Evolutionary conservation across 2,329 filamentous ascomycete genomes (phyloP).

Genomic region (Talaromyces islandicus): DNA sequence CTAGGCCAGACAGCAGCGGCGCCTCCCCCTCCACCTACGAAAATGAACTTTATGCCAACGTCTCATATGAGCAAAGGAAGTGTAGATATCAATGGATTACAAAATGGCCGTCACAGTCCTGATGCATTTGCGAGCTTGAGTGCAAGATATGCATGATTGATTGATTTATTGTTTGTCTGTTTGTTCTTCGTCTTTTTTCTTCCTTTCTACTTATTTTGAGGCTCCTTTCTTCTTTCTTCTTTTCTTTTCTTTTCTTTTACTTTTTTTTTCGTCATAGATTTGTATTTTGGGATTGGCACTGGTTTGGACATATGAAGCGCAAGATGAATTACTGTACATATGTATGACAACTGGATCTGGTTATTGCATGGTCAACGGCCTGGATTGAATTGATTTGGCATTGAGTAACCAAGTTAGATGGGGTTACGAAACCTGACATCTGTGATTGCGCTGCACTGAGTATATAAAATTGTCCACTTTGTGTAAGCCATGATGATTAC

Average conservation of each 20-base stretch:
- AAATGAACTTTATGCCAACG: slow-evolving; percentile 13
- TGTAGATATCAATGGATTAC: slow-evolving; percentile 41
- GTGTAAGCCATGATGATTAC: background rate
- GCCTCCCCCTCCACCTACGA: slow-evolving; percentile 10
- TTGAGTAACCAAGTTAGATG: background rate
- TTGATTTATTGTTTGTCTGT: slow-evolving; percentile 1
- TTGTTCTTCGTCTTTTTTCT: background rate
- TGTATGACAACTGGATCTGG: background rate
- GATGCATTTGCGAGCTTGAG: slow-evolving; percentile 47
- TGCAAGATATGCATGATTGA: slow-evolving; percentile 29
- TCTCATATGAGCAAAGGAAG: slow-evolving; percentile 44
- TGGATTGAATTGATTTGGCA: background rate
- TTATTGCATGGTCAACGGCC: background rate
- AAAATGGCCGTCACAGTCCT: slow-evolving; percentile 44
- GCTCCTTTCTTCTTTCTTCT: background rate
- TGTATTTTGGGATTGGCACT: background rate
- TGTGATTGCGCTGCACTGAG: too few relatives aligned
- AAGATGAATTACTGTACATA: background rate
- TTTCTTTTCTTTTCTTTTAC: background rate
- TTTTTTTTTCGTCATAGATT: background rate
- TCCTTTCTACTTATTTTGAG: background rate
- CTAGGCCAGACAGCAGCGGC: slow-evolving; percentile 11
- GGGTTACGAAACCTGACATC: background rate
- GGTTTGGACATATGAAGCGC: background rate
- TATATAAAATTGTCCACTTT: background rate